Evolutionary conservation across 2,329 filamentous ascomycete species (phyloP), one percentile per base, ranked within the genome.

Genomic region (Fusarium ambrosium): DNA sequence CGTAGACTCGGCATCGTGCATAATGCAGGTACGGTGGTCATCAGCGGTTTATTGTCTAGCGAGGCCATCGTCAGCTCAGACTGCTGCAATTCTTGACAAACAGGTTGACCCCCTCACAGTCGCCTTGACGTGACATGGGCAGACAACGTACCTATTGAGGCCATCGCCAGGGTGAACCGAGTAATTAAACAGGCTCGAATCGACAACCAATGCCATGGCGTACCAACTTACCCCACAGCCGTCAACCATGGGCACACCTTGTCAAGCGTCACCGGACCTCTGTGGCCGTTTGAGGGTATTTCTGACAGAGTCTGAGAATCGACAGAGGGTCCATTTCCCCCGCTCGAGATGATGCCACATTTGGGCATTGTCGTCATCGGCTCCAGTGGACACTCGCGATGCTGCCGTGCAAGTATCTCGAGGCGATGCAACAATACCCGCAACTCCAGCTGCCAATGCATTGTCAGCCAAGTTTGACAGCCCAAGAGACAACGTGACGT

Each of bases 191-290:
- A 56, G 29, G 53, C 66, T 71, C 55, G 24, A 69, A 59, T 58
- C 53, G 16, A 51, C 60, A 64, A 37, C 65, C 67, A 74, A 76
- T 77, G 71, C 62, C 60, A 48, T 65, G 71, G 63, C 66, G 59
- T 72, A 73, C 69, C 62, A 70, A 53, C 20, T 51, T 73, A 78
- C 76, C 74, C 76, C 76, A 77, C 74, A 78, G 58, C 51, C 63
- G 43, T 56, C 60, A 41, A 51, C 60, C 64, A 64, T 62, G 66
- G 69, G 59, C 64, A 22, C 45, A 58, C 71, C 71, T 53, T 65
- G 69, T 68, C 58, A 55, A 43, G 53, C 64, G 73, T 77, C 76
- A 77, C 76, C 68, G 64, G 68, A 75, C 64, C 34, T 62, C 64
- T 70, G 45, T 45, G 64, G 61, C 20, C 62, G 55, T 45, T 43